A percentile compares a stretch with the other conserved stretches of the same genome.
phyloP scores from a whole-genome alignment of 495 filamentous ascomycete species.

The Xanthoparmelia taractica region DNA sequence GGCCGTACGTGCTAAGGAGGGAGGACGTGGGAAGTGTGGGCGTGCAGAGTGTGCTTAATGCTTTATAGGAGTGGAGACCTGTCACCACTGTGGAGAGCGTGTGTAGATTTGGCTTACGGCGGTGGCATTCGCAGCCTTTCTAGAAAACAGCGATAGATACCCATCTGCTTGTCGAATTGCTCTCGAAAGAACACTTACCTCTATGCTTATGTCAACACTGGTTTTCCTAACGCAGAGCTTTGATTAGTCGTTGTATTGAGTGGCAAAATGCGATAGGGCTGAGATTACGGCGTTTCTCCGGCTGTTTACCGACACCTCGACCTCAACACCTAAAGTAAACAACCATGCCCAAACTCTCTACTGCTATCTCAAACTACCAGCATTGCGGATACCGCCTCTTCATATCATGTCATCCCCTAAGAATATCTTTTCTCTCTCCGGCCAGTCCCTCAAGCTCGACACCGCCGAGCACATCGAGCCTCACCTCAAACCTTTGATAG shows the following conservation, averaged over 20 bases:
- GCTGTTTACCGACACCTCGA: too few species aligned
- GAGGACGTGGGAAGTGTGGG: constrained; percentile 76
- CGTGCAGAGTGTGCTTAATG: constrained; percentile 69
- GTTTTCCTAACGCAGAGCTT: not conserved
- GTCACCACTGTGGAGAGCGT: not conserved
- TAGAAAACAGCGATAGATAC: not conserved
- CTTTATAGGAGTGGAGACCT: constrained; percentile 31
- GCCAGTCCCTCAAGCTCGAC: constrained; percentile 84
- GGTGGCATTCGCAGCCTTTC: not conserved
- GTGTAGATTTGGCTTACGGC: not conserved
- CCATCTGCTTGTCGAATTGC: not conserved
- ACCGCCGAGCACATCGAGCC: constrained; percentile 75
- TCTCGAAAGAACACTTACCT: not conserved
- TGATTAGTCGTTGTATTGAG: not conserved
- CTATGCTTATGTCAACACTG: not conserved
- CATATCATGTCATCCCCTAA: constrained; percentile 53
- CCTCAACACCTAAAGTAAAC: not conserved
- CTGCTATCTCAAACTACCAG: too few species aligned
- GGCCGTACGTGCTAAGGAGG: constrained; percentile 69
- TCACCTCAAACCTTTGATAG: constrained; percentile 67
- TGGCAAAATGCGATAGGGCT: not conserved
- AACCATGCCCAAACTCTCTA: not conserved
- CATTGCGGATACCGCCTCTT: constrained; percentile 24
- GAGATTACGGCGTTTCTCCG: not conserved
- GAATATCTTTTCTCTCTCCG: constrained; percentile 85